phyloP scores from a whole-genome alignment of 1,139 yeast genomes.

The Geotrichum fermentans region DNA sequence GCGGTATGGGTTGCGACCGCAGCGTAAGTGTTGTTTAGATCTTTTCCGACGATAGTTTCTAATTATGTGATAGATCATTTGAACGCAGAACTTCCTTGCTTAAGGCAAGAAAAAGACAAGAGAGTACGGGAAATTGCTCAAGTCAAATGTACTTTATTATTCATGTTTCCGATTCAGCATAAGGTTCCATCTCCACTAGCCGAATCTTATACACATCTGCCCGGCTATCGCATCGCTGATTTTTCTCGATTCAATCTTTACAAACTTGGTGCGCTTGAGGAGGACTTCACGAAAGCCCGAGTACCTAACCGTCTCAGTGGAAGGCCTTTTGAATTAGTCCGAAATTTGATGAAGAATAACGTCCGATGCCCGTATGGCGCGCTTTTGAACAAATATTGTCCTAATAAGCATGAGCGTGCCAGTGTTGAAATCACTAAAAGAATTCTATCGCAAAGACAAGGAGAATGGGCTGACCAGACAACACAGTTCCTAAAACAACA shows the following conservation, averaged over 20 bases:
- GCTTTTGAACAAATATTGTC: conserved; percentile 26
- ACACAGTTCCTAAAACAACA: conserved; percentile 16
- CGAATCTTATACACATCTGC: background rate
- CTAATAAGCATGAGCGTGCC: conserved; percentile 15
- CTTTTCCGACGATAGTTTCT: conserved; percentile 5
- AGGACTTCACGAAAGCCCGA: conserved; percentile 4
- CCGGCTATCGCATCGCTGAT: background rate
- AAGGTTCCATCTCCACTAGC: conserved; percentile 14
- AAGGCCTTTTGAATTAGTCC: conserved; percentile 8
- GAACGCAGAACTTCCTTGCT: conserved; percentile 2
- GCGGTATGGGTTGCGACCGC: conserved; percentile 15
- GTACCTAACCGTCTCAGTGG: conserved; percentile 20
- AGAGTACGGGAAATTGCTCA: background rate
- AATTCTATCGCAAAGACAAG: conserved; percentile 11
- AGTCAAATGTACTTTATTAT: conserved; percentile 13
- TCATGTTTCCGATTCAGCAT: conserved; percentile 19
- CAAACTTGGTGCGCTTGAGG: conserved; percentile 4
- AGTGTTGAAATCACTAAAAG: conserved; percentile 3
- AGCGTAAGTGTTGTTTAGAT: conserved; percentile 10
- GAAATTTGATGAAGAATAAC: conserved; percentile 18
- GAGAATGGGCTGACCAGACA: conserved; percentile 17
- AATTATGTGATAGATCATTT: conserved; percentile 15
- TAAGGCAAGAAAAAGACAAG: background rate
- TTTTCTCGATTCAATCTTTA: conserved; percentile 6
- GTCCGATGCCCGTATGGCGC: conserved; percentile 23